phyloP scores from a whole-genome alignment of 331 rosid species.

The Cydonia oblonga region DNA sequence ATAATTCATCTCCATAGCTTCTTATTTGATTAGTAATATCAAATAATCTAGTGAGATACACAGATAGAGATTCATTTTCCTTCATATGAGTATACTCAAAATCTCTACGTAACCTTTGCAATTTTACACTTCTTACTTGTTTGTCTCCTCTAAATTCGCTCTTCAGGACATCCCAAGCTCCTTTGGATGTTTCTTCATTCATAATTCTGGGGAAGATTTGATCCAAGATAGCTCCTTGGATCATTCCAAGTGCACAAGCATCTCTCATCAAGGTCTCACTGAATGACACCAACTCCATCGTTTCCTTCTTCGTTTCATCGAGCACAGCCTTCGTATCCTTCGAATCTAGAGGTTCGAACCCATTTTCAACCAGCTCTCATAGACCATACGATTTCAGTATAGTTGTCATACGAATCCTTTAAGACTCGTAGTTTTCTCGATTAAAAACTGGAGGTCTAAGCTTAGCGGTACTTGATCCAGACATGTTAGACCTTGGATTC shows the following conservation, averaged over 20 bases:
- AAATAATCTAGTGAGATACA: no score
- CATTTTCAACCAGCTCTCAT: neutral
- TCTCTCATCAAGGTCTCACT: neutral
- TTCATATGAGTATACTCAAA: no score
- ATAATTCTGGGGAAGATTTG: neutral
- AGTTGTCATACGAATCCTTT: neutral
- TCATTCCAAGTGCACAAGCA: no score
- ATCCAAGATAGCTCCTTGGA: accelerated
- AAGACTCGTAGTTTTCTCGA: neutral
- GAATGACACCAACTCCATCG: neutral
- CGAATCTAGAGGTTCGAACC: neutral
- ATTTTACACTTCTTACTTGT: neutral
- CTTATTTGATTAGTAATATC: no score
- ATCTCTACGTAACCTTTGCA: neutral
- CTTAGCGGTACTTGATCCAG: neutral
- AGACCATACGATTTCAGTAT: neutral
- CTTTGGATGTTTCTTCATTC: neutral
- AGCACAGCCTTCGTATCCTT: neutral
- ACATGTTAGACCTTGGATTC: neutral
- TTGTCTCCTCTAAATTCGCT: neutral
- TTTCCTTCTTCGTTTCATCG: neutral
- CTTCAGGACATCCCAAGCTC: neutral
- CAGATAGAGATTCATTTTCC: neutral
- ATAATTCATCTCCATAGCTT: no score
- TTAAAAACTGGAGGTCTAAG: neutral